These are phyloP conservation scores for Brachypodium distachyon DNA, from an alignment of 202 grass and related monocot species.

Conservation along the genomic window DNA sequence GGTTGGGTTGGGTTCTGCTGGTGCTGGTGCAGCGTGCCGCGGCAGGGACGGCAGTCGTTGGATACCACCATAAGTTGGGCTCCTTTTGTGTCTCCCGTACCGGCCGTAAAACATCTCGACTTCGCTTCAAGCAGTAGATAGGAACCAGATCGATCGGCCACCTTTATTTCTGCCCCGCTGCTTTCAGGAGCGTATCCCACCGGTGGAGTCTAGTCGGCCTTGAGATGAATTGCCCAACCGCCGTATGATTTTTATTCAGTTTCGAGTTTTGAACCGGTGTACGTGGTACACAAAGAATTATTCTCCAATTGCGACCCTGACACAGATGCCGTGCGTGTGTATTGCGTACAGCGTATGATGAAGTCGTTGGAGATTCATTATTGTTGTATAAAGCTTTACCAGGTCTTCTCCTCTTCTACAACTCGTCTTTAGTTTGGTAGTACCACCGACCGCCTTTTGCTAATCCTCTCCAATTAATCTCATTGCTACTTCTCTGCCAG, in stretches of 20 bases:
- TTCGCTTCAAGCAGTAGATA: constrained; percentile 42
- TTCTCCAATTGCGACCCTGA: neutral
- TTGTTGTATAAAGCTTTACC: too few relatives aligned
- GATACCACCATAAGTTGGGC: neutral
- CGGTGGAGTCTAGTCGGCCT: neutral
- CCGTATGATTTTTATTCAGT: neutral
- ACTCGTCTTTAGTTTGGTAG: too few relatives aligned
- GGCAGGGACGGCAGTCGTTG: neutral
- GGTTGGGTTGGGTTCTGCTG: neutral
- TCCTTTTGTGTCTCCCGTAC: constrained; percentile 17
- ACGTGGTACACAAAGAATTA: neutral
- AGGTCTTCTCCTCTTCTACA: too few relatives aligned
- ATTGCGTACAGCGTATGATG: neutral
- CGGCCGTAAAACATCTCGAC: constrained; percentile 34
- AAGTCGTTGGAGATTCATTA: neutral
- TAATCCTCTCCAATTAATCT: neutral
- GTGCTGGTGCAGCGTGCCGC: neutral
- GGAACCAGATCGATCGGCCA: neutral
- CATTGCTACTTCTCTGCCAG: too few relatives aligned
- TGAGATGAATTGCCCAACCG: neutral
- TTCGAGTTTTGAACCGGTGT: neutral
- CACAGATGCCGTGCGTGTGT: neutral
- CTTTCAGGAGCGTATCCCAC: neutral
- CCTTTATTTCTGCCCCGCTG: neutral
- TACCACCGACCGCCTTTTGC: neutral